Percentiles rank a stretch among this genome's conserved stretches.
Evolutionary conservation across 108 stramenopile genomes (phyloP).

Genomic region (Cyclotella sp.): DNA sequence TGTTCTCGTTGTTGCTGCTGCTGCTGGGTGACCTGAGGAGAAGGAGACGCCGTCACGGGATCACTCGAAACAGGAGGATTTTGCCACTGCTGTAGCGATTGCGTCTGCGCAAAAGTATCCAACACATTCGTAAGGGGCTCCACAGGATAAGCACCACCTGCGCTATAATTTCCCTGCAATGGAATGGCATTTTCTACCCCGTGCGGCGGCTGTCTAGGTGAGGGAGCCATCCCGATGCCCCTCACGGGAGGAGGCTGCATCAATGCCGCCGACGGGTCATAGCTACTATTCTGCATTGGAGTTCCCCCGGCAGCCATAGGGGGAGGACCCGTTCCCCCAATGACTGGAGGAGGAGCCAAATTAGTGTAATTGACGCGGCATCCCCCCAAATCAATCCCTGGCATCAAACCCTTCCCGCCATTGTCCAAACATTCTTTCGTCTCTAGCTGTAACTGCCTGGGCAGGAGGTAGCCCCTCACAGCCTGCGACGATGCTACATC

Average conservation of each 20-base stretch:
- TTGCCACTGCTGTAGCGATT: conserved; percentile 7
- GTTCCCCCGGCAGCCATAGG: neutral
- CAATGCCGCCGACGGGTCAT: conserved; percentile 46
- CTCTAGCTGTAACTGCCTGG: conserved; percentile 83
- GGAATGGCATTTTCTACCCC: neutral
- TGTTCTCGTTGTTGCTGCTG: conserved; percentile 17
- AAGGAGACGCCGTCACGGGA: neutral
- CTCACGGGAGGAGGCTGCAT: conserved; percentile 51
- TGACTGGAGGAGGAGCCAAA: conserved; percentile 72
- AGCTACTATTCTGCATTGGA: neutral
- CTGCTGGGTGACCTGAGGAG: conserved; percentile 10
- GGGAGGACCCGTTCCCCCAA: conserved; percentile 25
- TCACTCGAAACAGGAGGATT: neutral
- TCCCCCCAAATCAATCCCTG: conserved; percentile 86
- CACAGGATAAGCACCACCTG: neutral
- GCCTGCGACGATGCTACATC: conserved; percentile 71
- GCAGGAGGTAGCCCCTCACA: conserved; percentile 82
- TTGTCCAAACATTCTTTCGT: conserved; percentile 79
- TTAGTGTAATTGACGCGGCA: conserved; percentile 58
- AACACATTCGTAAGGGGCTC: neutral
- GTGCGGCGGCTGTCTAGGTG: neutral
- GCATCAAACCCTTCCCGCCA: conserved; percentile 76
- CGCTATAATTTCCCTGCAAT: neutral
- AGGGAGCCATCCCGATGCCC: neutral
- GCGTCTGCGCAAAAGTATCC: neutral